Evolutionary conservation across 1,284 basidiomycete genomes (phyloP).

Genomic region (Ceratobasidium sp.): DNA sequence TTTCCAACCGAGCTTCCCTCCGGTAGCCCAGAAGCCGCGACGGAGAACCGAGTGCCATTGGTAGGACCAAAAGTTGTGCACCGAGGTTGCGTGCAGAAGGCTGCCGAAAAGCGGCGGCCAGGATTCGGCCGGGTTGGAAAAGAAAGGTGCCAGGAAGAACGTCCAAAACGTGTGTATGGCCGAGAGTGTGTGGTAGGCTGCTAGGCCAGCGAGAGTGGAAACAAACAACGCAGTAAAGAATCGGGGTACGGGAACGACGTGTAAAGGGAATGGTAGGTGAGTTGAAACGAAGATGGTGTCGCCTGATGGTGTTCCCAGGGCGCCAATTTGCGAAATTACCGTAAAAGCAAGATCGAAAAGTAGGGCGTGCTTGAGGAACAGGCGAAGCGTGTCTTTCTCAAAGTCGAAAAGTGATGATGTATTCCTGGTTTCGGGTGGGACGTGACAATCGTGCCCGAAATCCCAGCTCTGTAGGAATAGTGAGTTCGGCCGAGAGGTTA

Average conservation of each 20-base stretch:
- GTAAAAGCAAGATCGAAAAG: slow-evolving; percentile 5
- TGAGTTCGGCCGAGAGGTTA: neutral
- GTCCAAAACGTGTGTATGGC: slow-evolving; percentile 15
- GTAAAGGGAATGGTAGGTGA: slow-evolving; percentile 13
- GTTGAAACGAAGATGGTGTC: slow-evolving; percentile 31
- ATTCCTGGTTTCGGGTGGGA: slow-evolving; percentile 28
- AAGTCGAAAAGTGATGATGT: slow-evolving; percentile 25
- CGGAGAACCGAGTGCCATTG: slow-evolving; percentile 43
- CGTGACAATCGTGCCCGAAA: slow-evolving; percentile 26
- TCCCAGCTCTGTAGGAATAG: slow-evolving; percentile 18
- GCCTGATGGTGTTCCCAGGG: slow-evolving; percentile 14
- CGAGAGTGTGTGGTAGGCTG: slow-evolving; percentile 18
- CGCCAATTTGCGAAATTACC: slow-evolving; percentile 9
- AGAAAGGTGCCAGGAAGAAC: slow-evolving; percentile 31
- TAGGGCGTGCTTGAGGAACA: slow-evolving; percentile 19
- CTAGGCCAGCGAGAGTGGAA: neutral
- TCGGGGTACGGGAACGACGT: slow-evolving; percentile 3
- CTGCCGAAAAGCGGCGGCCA: slow-evolving; percentile 39
- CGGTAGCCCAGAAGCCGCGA: slow-evolving; percentile 31
- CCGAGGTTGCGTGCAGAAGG: slow-evolving; percentile 23
- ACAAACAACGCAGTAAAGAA: slow-evolving; percentile 24
- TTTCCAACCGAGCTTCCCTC: slow-evolving; percentile 27
- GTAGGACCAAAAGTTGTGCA: slow-evolving; percentile 35
- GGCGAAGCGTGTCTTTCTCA: slow-evolving; percentile 9
- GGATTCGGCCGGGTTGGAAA: slow-evolving; percentile 30